These are phyloP conservation scores for Westerdykella sp. DNA, from an alignment of 2,329 filamentous ascomycete genomes.

Conservation along the genomic window DNA sequence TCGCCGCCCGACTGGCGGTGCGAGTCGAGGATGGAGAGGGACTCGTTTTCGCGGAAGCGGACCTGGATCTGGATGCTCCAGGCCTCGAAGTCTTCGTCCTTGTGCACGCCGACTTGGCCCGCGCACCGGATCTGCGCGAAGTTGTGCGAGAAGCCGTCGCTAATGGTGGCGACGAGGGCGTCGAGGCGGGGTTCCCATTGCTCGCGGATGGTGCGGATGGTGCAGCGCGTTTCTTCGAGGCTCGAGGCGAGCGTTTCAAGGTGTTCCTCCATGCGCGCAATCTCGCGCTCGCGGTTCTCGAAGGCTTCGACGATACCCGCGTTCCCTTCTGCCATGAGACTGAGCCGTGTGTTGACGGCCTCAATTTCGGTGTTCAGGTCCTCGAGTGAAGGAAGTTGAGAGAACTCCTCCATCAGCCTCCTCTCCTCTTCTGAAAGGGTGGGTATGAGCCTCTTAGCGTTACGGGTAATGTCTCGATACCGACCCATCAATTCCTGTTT, in stretches of 20 bases:
- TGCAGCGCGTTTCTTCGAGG: slow-evolving; percentile 50
- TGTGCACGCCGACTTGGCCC: slow-evolving; percentile 81
- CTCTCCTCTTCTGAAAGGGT: slow-evolving; percentile 22
- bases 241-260: slow-evolving; percentile 50
- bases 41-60: slow-evolving; percentile 83
- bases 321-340: slow-evolving; percentile 73
- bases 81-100: slow-evolving; percentile 84
- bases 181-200: slow-evolving; percentile 84
- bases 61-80: slow-evolving; percentile 95
- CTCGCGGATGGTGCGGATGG: slow-evolving; percentile 60
- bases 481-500: slow-evolving; percentile 8
- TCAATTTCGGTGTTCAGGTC: slow-evolving; percentile 68
- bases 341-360: slow-evolving; percentile 67
- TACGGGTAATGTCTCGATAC: slow-evolving; percentile 6
- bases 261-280: slow-evolving; percentile 58
- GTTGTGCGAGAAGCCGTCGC: slow-evolving; percentile 84
- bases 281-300: slow-evolving; percentile 48
- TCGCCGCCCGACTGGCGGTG: slow-evolving; percentile 96
- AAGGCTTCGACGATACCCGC: slow-evolving; percentile 70
- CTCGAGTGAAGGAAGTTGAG: slow-evolving; percentile 37
- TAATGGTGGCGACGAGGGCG: slow-evolving; percentile 70
- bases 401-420: slow-evolving; percentile 15
- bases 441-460: slow-evolving; percentile 13
- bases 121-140: slow-evolving; percentile 93
- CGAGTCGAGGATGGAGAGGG: slow-evolving; percentile 75